Evolutionary conservation across 2,329 filamentous ascomycete genomes (phyloP).

Genomic region (Colletotrichum liriopes): DNA sequence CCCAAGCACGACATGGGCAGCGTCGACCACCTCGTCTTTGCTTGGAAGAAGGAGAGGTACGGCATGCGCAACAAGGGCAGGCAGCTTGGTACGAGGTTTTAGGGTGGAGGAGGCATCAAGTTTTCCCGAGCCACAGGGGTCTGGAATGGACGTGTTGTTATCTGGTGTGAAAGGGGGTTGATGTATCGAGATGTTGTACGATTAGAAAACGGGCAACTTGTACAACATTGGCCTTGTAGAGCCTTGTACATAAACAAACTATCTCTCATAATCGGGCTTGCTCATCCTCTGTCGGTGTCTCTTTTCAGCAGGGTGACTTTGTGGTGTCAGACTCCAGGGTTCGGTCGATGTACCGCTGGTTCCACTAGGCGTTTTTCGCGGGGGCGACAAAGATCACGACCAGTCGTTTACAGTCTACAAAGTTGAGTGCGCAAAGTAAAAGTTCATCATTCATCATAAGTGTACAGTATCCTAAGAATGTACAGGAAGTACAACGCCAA

Average conservation of each 20-base stretch:
- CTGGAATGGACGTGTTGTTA: neutral
- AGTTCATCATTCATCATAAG: slow-evolving; percentile 30
- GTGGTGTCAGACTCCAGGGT: too few relatives aligned
- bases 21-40: slow-evolving; percentile 82
- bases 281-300: neutral
- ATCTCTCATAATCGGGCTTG: neutral
- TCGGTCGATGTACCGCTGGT: neutral
- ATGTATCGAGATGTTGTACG: slow-evolving; percentile 23
- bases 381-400: neutral
- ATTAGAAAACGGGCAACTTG: slow-evolving; percentile 30
- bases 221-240: slow-evolving; percentile 35
- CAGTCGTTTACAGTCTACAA: too few relatives aligned
- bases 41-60: slow-evolving; percentile 64
- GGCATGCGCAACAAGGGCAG: slow-evolving; percentile 51
- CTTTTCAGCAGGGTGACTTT: neutral
- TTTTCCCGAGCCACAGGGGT: too few relatives aligned
- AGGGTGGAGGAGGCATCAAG: neutral
- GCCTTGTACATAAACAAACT: slow-evolving; percentile 33
- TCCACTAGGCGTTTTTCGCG: too few relatives aligned
- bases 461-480: slow-evolving; percentile 35
- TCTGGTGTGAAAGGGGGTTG: neutral
- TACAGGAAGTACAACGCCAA: slow-evolving; percentile 28
- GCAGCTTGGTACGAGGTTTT: slow-evolving; percentile 38
- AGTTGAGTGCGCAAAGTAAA: neutral
- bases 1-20: slow-evolving; percentile 89